Evolutionary conservation across 2,329 filamentous ascomycete genomes (phyloP).

Genomic region (Cordyceps cicadae): DNA sequence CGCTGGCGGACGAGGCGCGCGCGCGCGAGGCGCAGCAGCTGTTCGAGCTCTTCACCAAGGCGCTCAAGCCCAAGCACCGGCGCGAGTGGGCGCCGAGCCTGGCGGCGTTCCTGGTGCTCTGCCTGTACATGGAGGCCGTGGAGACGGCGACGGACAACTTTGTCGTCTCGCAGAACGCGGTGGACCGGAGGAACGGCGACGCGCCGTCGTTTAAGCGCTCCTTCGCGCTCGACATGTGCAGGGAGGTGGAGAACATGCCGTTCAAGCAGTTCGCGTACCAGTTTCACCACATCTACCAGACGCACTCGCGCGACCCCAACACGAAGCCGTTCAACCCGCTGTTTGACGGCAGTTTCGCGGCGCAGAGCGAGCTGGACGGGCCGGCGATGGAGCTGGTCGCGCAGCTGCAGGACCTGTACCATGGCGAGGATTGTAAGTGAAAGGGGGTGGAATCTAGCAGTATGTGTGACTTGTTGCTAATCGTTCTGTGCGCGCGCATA

Average conservation of each 20-base stretch:
- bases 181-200: constrained; percentile 32
- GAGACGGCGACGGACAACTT: constrained; percentile 46
- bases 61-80: constrained; percentile 45
- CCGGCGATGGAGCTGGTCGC: constrained; percentile 38
- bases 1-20: constrained; percentile 47
- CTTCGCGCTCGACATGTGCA: constrained; percentile 38
- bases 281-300: constrained; percentile 53
- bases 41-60: constrained; percentile 44
- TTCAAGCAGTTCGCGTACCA: constrained; percentile 53
- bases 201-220: constrained; percentile 31
- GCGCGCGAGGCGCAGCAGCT: constrained; percentile 41
- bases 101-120: constrained; percentile 48
- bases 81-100: constrained; percentile 49
- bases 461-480: background rate
- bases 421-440: constrained; percentile 37
- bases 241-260: constrained; percentile 48
- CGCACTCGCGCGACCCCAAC: constrained; percentile 41
- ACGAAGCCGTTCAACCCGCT: constrained; percentile 48
- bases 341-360: constrained; percentile 34
- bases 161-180: constrained; percentile 43
- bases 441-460: background rate
- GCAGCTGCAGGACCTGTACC: constrained; percentile 36
- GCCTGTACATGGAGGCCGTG: constrained; percentile 51
- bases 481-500: constrained; percentile 9
- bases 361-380: constrained; percentile 38